A percentile compares a stretch with the other conserved stretches of the same genome.
phyloP scores from a whole-genome alignment of 768 basidiomycete genomes.

The Podaxis pistillaris region DNA sequence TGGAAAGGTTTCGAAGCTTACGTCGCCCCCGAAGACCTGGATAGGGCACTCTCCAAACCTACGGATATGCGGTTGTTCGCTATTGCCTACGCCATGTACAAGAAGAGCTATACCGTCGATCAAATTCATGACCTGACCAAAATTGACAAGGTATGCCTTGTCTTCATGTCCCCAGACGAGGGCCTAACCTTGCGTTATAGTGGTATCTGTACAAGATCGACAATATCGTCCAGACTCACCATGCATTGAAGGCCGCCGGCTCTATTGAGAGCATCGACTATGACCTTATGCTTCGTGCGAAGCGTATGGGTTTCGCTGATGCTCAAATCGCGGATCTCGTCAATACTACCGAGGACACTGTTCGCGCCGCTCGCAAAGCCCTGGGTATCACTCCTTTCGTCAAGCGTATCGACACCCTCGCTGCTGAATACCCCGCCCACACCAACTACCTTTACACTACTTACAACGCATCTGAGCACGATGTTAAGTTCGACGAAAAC shows the following conservation, averaged over 20 bases:
- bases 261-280: constrained; percentile 68
- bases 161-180: neutral
- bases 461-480: constrained; percentile 95
- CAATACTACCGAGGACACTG: constrained; percentile 66
- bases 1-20: constrained; percentile 99
- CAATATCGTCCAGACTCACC: constrained; percentile 92
- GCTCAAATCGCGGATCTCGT: constrained; percentile 85
- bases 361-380: constrained; percentile 85
- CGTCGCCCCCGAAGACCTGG: constrained; percentile 81
- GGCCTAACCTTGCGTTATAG: constrained; percentile 32
- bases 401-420: constrained; percentile 98
- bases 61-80: constrained; percentile 97
- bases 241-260: constrained; percentile 65
- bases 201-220: constrained; percentile 99
- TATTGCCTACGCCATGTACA: constrained; percentile 97
- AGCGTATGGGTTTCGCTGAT: constrained; percentile 95
- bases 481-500: constrained; percentile 92
- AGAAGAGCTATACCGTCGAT: constrained; percentile 88
- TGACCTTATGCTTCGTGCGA: constrained; percentile 82
- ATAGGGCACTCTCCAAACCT: constrained; percentile 73
- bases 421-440: constrained; percentile 97
- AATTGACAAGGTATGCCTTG: constrained; percentile 80
- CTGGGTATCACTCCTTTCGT: constrained; percentile 93
- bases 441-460: constrained; percentile 99
- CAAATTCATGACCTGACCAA: constrained; percentile 91